Evolutionary conservation across 2,329 filamentous ascomycete species (phyloP).

Genomic region (Monosporascus sp.): DNA sequence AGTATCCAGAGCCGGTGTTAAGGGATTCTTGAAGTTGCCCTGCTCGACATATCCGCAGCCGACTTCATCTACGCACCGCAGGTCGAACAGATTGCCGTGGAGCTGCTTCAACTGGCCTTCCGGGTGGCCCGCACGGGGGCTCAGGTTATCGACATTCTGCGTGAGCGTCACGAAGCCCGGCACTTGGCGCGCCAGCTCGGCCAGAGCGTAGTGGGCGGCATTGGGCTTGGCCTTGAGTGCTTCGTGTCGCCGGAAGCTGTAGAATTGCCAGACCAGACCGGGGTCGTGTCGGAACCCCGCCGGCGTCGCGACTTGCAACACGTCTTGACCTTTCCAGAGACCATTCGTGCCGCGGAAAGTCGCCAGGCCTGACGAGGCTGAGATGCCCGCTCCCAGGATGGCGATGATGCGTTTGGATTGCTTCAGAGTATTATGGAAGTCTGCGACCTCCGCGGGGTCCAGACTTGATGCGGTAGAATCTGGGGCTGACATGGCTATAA

Average conservation of each 20-base stretch:
- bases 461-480: not conserved
- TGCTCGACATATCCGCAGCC: slow-evolving; percentile 52
- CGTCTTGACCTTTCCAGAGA: slow-evolving; percentile 59
- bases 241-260: slow-evolving; percentile 60
- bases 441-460: slow-evolving; percentile 8
- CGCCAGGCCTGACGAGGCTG: slow-evolving; percentile 27
- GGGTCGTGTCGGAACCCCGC: slow-evolving; percentile 56
- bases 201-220: slow-evolving; percentile 58
- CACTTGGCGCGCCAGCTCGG: slow-evolving; percentile 48
- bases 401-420: slow-evolving; percentile 24
- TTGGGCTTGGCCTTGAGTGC: slow-evolving; percentile 59
- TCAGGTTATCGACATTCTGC: slow-evolving; percentile 62
- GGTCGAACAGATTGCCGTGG: slow-evolving; percentile 59
- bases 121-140: slow-evolving; percentile 55
- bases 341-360: slow-evolving; percentile 63
- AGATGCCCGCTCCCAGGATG: slow-evolving; percentile 28
- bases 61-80: slow-evolving; percentile 51
- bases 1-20: slow-evolving; percentile 56
- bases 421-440: slow-evolving; percentile 20
- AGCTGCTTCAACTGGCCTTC: slow-evolving; percentile 52
- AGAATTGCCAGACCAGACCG: slow-evolving; percentile 67
- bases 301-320: slow-evolving; percentile 54
- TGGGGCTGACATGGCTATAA: no score
- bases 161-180: slow-evolving; percentile 53
- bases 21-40: slow-evolving; percentile 57